Evolutionary conservation across 768 basidiomycete genomes (phyloP), one percentile per base, ranked within the genome.

Genomic region (Kwoniella newhampshirensis): DNA sequence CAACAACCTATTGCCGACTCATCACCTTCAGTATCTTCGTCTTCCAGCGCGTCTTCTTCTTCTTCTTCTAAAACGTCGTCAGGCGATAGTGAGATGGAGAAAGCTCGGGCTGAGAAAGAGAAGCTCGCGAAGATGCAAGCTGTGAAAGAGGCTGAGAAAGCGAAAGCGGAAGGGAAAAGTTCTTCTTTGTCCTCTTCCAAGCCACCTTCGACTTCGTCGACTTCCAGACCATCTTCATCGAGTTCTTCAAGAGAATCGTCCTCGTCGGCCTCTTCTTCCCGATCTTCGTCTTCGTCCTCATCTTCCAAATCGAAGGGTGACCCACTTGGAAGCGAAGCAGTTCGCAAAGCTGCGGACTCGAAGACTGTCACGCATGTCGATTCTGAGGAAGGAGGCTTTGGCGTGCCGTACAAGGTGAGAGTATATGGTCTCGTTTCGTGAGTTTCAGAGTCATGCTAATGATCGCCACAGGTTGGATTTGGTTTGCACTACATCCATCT

Each of bases 401-500:
- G 60, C 17, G 52, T 63, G n/a, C 62, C 64, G 13, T 55, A 57
- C 49, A 27, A 37, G 11, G 67, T 64, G 54, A 62, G 59, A 13
- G 32, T 32, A 32, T 32, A 32, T 32, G 32, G 13, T 13, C n/a
- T n/a, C n/a, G n/a, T n/a, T n/a, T n/a, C n/a, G n/a, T n/a, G n/a
- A n/a, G n/a, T n/a, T n/a, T 13, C 32, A 15, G 25, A 13, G 12
- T 36, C 13, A 23, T 51, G 28, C 18, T 5, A 8, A 45, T 23
- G 49, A 20, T 18, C 7, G n/a, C 7, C 17, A 17, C 54, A 71
- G 66, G 37, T 63, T 23, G 66, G 67, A 2, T 62, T 70, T 37
- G 68, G 68, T 15, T 67, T 73, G 68, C 64, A 68, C 35, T 73
- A 73, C 37, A 73, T 73, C 44, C 63, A 68, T 44, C 54, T 61